These are phyloP conservation scores for Puccinia horiana DNA, from an alignment of 1,284 basidiomycete species.

Conservation along the genomic window DNA sequence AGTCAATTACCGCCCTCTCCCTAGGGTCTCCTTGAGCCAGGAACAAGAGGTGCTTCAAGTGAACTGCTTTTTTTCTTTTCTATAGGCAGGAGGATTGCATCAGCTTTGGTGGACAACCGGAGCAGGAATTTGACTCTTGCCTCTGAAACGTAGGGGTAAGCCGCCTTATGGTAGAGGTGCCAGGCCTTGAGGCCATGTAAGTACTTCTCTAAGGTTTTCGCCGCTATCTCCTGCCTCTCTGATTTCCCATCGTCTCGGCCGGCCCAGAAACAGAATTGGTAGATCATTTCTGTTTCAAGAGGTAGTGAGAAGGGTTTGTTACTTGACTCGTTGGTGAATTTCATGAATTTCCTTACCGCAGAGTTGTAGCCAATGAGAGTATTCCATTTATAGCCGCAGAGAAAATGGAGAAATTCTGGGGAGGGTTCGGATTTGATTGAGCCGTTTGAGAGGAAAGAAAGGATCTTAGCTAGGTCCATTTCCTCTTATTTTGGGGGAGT, in stretches of 20 bases:
- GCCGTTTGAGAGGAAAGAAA: neutral
- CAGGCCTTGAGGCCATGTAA: neutral
- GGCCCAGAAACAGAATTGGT: neutral
- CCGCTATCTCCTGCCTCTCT: neutral
- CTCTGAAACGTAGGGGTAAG: neutral
- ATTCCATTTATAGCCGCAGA: neutral
- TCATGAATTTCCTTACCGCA: neutral
- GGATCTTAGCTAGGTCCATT: neutral
- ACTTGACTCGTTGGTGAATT: neutral
- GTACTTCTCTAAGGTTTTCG: neutral
- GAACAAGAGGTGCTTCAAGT: neutral
- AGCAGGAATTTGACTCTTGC: neutral
- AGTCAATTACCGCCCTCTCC: neutral
- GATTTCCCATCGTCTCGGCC: neutral
- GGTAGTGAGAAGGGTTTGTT: neutral
- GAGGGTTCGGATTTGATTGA: neutral
- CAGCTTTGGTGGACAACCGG: neutral
- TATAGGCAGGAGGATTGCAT: neutral
- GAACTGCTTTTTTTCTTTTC: neutral
- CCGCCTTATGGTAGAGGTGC: neutral
- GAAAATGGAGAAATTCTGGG: neutral
- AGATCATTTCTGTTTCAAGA: neutral
- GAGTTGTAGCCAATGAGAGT: neutral
- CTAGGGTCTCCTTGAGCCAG: neutral
- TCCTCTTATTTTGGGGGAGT: no score